These are phyloP conservation scores for Talaromyces wortmannii DNA, from an alignment of 495 filamentous ascomycete genomes.

Conservation along the genomic window DNA sequence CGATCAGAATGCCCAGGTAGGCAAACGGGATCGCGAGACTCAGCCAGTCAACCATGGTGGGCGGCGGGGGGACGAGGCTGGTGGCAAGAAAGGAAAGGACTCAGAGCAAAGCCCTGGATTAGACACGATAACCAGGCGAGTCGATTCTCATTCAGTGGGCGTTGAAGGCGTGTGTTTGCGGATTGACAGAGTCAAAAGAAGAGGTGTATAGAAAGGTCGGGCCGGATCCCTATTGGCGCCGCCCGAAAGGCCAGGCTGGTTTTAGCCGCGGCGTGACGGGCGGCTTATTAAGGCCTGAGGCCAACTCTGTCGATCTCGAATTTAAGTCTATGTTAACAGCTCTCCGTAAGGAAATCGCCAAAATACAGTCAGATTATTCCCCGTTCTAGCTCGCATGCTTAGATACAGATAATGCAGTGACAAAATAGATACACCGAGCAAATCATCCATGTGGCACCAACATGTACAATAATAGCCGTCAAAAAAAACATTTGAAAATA, in stretches of 20 bases:
- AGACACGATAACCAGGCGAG: not conserved
- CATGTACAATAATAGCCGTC: too few species aligned
- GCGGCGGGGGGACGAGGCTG: slow-evolving; percentile 5
- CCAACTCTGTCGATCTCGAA: too few species aligned
- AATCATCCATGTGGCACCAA: too few species aligned
- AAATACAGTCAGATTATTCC: too few species aligned
- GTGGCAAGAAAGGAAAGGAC: slow-evolving; percentile 4
- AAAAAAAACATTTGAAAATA: too few species aligned
- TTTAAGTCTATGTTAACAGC: too few species aligned
- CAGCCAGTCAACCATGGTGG: slow-evolving; percentile 65
- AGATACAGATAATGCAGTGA: too few species aligned
- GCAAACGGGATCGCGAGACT: slow-evolving; percentile 74
- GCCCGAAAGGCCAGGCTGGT: slow-evolving; percentile 24
- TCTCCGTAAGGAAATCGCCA: too few species aligned
- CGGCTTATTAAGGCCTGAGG: too few species aligned
- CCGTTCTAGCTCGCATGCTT: too few species aligned
- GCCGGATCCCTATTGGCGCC: not conserved
- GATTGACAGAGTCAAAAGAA: not conserved
- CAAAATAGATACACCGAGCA: too few species aligned
- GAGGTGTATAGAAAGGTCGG: not conserved
- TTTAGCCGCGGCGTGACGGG: slow-evolving; percentile 12
- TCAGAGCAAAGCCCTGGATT: not conserved
- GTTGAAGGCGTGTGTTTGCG: not conserved
- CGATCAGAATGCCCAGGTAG: slow-evolving; percentile 80
- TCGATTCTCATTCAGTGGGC: not conserved